phyloP scores from a whole-genome alignment of 2,329 filamentous ascomycete genomes.

The Aspergillus pseudoglaucus region DNA sequence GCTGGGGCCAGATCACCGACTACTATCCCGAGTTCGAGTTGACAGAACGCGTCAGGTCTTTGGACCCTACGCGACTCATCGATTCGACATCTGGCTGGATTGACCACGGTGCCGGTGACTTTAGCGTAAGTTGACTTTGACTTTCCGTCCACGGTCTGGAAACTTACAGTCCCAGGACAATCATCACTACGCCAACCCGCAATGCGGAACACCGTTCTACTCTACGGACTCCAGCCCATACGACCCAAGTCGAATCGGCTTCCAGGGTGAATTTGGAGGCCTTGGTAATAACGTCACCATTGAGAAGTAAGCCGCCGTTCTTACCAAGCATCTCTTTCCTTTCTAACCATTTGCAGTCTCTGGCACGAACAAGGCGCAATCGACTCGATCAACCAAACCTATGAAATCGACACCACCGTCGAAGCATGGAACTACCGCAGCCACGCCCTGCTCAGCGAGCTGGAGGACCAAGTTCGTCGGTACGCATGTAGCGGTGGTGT shows the following conservation, averaged over 20 bases:
- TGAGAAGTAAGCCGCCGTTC: slow-evolving; percentile 39
- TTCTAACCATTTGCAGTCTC: slow-evolving; percentile 36
- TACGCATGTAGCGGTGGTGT: slow-evolving; percentile 62
- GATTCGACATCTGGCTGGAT: slow-evolving; percentile 60
- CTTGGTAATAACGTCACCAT: slow-evolving; percentile 59
- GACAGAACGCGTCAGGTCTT: slow-evolving; percentile 46
- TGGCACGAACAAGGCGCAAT: slow-evolving; percentile 60
- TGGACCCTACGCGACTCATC: slow-evolving; percentile 60
- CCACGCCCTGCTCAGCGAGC: slow-evolving; percentile 44
- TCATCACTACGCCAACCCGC: slow-evolving; percentile 64
- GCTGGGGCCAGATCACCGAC: slow-evolving; percentile 57
- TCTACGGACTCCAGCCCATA: slow-evolving; percentile 51
- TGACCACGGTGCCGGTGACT: slow-evolving; percentile 64
- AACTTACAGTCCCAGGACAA: slow-evolving; percentile 47
- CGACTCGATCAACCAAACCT: slow-evolving; percentile 57
- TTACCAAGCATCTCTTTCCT: background rate
- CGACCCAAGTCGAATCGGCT: slow-evolving; percentile 55
- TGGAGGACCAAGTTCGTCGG: slow-evolving; percentile 44
- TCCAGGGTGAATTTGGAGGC: slow-evolving; percentile 67
- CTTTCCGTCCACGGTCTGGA: background rate
- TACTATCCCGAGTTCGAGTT: slow-evolving; percentile 52
- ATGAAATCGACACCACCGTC: slow-evolving; percentile 56
- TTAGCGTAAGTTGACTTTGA: slow-evolving; percentile 27
- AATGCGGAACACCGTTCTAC: slow-evolving; percentile 65
- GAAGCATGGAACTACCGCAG: slow-evolving; percentile 62